phyloP scores from a whole-genome alignment of 306 rosid species.

The Castanea crenata region DNA sequence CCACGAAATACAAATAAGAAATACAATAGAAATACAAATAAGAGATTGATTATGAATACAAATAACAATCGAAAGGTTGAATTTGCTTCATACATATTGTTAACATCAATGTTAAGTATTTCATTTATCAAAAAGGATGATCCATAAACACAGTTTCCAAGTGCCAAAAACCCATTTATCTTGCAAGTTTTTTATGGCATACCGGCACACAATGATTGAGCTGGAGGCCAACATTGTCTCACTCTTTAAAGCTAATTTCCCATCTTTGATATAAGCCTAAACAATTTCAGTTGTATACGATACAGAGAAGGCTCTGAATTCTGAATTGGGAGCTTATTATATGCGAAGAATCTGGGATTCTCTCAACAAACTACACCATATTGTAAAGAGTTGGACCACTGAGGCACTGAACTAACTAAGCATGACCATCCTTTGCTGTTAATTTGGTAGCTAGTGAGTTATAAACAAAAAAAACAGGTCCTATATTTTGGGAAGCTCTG shows the following conservation, averaged over 20 bases:
- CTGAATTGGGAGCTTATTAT: neutral
- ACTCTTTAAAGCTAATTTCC: neutral
- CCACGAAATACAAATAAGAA: too few relatives aligned
- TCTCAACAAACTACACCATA: conserved; percentile 9
- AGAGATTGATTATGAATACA: neutral
- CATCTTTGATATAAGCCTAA: neutral
- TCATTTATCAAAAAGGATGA: too few relatives aligned
- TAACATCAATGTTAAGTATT: too few relatives aligned
- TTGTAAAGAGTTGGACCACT: conserved; percentile 18
- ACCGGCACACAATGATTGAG: neutral
- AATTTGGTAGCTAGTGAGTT: conserved; percentile 19
- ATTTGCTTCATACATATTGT: too few relatives aligned
- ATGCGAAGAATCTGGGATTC: neutral
- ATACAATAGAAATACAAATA: too few relatives aligned
- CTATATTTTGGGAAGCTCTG: neutral
- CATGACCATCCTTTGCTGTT: conserved; percentile 18
- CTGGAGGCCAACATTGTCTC: neutral
- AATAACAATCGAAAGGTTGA: neutral
- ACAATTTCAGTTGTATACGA: neutral
- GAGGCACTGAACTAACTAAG: neutral
- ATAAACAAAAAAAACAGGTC: neutral
- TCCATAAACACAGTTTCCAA: too few relatives aligned
- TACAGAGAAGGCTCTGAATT: too few relatives aligned
- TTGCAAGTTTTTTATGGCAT: neutral
- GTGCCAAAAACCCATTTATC: too few relatives aligned